Evolutionary conservation across 2,329 filamentous ascomycete genomes (phyloP).

Genomic region (Colletotrichum filicis): DNA sequence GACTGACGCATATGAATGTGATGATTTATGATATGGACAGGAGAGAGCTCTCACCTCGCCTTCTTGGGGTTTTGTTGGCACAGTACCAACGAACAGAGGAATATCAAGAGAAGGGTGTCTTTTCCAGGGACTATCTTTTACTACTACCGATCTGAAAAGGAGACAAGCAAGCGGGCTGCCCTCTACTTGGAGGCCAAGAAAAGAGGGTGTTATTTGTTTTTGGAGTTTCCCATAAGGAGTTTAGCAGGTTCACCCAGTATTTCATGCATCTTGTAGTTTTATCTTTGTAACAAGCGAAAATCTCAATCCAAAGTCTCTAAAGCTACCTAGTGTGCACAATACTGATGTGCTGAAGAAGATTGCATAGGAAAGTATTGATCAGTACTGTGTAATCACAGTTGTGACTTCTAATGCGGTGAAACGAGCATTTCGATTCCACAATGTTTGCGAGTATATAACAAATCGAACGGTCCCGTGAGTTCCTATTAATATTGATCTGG

Average conservation of each 20-base stretch:
- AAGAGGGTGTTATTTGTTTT: background rate
- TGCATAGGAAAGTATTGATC: background rate
- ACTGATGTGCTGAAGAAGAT: background rate
- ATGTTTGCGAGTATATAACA: background rate
- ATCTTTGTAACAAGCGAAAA: background rate
- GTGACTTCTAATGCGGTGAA: background rate
- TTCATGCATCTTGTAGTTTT: background rate
- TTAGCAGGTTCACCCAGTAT: no score
- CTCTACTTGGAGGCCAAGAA: background rate
- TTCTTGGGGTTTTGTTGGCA: no score
- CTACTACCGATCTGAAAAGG: background rate
- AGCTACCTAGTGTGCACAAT: background rate
- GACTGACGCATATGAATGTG: background rate
- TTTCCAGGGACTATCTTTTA: background rate
- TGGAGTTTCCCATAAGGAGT: background rate
- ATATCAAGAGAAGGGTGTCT: background rate
- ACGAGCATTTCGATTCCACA: no score
- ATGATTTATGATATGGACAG: background rate
- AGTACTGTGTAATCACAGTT: background rate
- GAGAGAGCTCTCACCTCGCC: background rate
- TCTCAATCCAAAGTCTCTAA: background rate
- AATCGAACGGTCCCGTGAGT: background rate
- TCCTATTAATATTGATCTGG: rapidly evolving
- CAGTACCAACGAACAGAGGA: no score
- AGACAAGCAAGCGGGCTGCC: background rate